Percentiles rank a stretch among this genome's conserved stretches.
These are phyloP conservation scores for Cutaneotrichosporon sp. DNA, from an alignment of 1,284 basidiomycete species.

Conservation along the genomic window DNA sequence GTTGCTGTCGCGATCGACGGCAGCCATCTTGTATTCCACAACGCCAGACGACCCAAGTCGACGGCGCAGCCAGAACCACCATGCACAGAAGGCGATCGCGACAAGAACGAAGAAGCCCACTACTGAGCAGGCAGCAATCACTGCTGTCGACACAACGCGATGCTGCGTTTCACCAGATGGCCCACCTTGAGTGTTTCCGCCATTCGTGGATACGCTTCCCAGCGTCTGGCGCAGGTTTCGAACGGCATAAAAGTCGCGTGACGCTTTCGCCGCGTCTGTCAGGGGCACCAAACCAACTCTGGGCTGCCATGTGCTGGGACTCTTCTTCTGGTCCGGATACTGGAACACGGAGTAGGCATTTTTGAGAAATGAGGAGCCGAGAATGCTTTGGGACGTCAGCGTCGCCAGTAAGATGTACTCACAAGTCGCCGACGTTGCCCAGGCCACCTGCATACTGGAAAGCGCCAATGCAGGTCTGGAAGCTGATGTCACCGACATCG, in stretches of 20 bases:
- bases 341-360: constrained; percentile 47
- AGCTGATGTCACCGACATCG: constrained; percentile 32
- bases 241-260: constrained; percentile 46
- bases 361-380: constrained; percentile 45
- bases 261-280: constrained; percentile 38
- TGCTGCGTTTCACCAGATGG: constrained; percentile 1
- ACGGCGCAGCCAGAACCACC: constrained; percentile 46
- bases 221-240: constrained; percentile 36
- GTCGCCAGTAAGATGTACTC: no score
- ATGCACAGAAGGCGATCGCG: constrained; percentile 38
- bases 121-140: constrained; percentile 38
- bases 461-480: constrained; percentile 39
- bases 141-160: constrained; percentile 30
- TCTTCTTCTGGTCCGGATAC: constrained; percentile 37
- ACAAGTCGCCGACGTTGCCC: constrained; percentile 37
- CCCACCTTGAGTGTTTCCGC: not conserved
- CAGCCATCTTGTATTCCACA: constrained; percentile 25
- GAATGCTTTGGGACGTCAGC: constrained; percentile 26
- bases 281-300: constrained; percentile 41
- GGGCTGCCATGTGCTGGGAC: constrained; percentile 35
- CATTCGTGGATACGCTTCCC: constrained; percentile 22
- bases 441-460: constrained; percentile 37
- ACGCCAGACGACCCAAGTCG: constrained; percentile 38
- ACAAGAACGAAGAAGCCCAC: constrained; percentile 42
- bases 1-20: constrained; percentile 17